Conservation (phyloP, 768 basidiomycete species). For the Trichaptum fuscoviolaceum region DNA sequence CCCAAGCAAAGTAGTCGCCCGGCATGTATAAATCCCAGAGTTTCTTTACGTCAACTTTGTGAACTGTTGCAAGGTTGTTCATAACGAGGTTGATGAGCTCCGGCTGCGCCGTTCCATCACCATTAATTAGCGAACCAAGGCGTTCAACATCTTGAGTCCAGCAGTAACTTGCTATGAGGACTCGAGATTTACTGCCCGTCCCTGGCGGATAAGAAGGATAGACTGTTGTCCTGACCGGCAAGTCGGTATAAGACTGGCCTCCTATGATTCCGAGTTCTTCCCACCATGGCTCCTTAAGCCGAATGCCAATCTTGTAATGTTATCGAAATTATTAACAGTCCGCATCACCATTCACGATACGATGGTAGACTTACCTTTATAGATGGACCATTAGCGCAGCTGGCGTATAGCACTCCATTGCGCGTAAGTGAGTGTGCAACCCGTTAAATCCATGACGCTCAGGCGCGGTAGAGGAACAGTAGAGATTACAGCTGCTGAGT, state of each 20-base stretch:
- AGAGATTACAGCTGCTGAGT: constrained; percentile 24
- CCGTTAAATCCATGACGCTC: constrained; percentile 23
- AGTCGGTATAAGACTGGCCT: constrained; percentile 38
- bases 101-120: neutral
- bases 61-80: constrained; percentile 26
- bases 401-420: constrained; percentile 30
- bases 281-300: constrained; percentile 33
- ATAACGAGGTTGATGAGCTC: constrained; percentile 23
- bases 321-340: constrained; percentile 19
- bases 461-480: constrained; percentile 28
- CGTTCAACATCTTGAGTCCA: constrained; percentile 29
- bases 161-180: constrained; percentile 36
- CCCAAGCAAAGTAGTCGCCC: constrained; percentile 19
- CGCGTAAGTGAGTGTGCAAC: constrained; percentile 18
- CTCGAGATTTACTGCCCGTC: constrained; percentile 17
- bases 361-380: constrained; percentile 19
- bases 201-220: constrained; percentile 38
- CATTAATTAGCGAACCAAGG: constrained; percentile 29
- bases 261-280: constrained; percentile 36
- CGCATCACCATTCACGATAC: constrained; percentile 28
- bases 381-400: constrained; percentile 27
- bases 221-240: constrained; percentile 35
- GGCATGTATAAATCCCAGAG: constrained; percentile 20
- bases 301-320: constrained; percentile 37
- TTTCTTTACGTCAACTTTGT: constrained; percentile 15